Evolutionary conservation across 805 yeast species (phyloP), one percentile per base, ranked within the genome.

Genomic region (Suhomyces tanzawaensis): DNA sequence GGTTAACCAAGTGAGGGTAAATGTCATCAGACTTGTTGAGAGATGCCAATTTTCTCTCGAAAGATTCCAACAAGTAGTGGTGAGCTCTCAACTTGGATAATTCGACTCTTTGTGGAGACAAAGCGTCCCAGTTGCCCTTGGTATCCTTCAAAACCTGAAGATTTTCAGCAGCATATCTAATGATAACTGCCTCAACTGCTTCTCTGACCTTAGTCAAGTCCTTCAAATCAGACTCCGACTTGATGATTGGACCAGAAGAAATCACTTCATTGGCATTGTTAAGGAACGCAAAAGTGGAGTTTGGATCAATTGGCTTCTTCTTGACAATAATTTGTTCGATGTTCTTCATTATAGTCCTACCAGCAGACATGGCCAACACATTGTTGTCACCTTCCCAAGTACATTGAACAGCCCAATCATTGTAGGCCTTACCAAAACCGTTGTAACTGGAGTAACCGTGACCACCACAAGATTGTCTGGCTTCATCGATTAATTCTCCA

Each of bases 321-420:
- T 66, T 62, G 37, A 40, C 37, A 24, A 65, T 46, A 4, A 61
- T 49, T 5, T 54, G 51, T 35, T 66, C 55, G 18, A 72, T 71
- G 41, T 67, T 63, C 59, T 77, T 83, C 46, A 81, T 68, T 27
- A 82, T 69, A 18, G 93, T 79, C 60, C 91, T 81, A 41, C 96
- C 97, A 42, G 88, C 78, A 37, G 88, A 82, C 62, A 87, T 79
- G 2, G 89, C 85, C 47, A 90, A 72, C 30, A 90, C 83, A 54
- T 81, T 89, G 69, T 90, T 90, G 63, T 90, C 97, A 62, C 97
- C 97, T 69, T 90, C 97, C 97, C 97, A 90, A 14, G 97, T 90
- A 64, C 96, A 89, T 67, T 90, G 96, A 28, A 90, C 96, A n/a
- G 85, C 96, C 87, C 95, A 91, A 61, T 90, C 97, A 45, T 76